phyloP scores from a whole-genome alignment of 345 rosid species.

The Rubroshorea leprosula region DNA sequence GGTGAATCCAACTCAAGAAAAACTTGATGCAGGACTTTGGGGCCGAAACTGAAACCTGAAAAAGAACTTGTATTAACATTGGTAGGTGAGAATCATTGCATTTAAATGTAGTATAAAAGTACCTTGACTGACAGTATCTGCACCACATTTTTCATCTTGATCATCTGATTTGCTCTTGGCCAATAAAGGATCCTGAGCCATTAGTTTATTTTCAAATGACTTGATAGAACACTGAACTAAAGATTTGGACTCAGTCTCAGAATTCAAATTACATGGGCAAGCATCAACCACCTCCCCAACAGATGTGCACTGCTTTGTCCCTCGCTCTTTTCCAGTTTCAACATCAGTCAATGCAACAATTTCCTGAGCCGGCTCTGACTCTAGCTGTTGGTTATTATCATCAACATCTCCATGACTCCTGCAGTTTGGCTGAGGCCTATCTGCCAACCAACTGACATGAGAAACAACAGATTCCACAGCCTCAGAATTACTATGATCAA shows the following conservation, averaged over 20 bases:
- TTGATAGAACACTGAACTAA: conserved; percentile 21
- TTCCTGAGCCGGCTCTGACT: conserved; percentile 22
- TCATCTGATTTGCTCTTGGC: conserved; percentile 17
- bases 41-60: conserved; percentile 25
- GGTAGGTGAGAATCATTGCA: conserved; percentile 22
- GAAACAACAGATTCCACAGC: conserved; percentile 24
- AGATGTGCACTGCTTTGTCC: conserved; percentile 17
- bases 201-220: conserved; percentile 22
- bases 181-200: conserved; percentile 15
- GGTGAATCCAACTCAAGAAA: conserved; percentile 27
- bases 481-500: conserved; percentile 24
- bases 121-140: conserved; percentile 16
- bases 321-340: conserved; percentile 22
- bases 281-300: conserved; percentile 22
- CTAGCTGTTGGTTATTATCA: conserved; percentile 25
- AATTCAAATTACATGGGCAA: conserved; percentile 22
- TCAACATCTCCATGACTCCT: conserved; percentile 21
- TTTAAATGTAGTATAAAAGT: conserved; percentile 31
- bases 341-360: conserved; percentile 23
- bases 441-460: conserved; percentile 24
- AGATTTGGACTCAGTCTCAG: conserved; percentile 25
- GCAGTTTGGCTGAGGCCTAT: conserved; percentile 13
- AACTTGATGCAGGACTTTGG: conserved; percentile 30
- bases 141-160: conserved; percentile 10
- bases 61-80: conserved; percentile 27